These are phyloP conservation scores for Aegilops tauschii DNA, from an alignment of 176 grass and related monocot species.

Conservation along the genomic window DNA sequence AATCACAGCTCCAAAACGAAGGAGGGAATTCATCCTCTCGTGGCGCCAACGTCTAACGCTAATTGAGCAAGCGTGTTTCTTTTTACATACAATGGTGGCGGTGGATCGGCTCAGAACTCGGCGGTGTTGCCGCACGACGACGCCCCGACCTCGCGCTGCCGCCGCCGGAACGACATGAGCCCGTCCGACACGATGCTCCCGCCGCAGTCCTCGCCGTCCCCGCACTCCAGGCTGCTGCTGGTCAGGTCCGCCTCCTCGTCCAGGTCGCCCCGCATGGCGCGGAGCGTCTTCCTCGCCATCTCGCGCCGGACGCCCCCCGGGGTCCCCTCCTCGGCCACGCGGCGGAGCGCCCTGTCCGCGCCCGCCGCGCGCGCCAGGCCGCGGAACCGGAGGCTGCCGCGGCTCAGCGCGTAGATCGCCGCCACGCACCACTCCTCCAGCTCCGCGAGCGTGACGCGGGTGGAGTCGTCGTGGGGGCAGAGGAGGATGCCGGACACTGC, in stretches of 20 bases:
- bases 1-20: neutral
- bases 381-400: conserved; percentile 71
- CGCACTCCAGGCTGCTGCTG: conserved; percentile 49
- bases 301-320: conserved; percentile 51
- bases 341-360: conserved; percentile 49
- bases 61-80: neutral
- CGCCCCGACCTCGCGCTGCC: conserved; percentile 35
- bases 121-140: conserved; percentile 42
- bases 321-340: conserved; percentile 46
- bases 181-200: conserved; percentile 73
- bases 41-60: neutral
- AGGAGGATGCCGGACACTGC: conserved; percentile 49
- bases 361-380: conserved; percentile 59
- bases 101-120: conserved; percentile 51
- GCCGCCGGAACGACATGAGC: conserved; percentile 71
- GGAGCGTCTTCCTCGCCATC: conserved; percentile 76
- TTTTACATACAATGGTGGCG: conserved; percentile 12
- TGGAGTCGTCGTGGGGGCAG: neutral
- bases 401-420: conserved; percentile 79
- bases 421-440: conserved; percentile 76
- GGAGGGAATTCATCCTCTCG: neutral
- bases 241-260: conserved; percentile 36
- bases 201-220: conserved; percentile 50
- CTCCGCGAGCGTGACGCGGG: neutral
- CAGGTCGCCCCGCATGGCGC: conserved; percentile 48